A percentile compares a stretch with the other conserved stretches of the same genome.
Evolutionary conservation across 495 filamentous ascomycete species (phyloP).

Genomic region (Aspergillus baeticus): DNA sequence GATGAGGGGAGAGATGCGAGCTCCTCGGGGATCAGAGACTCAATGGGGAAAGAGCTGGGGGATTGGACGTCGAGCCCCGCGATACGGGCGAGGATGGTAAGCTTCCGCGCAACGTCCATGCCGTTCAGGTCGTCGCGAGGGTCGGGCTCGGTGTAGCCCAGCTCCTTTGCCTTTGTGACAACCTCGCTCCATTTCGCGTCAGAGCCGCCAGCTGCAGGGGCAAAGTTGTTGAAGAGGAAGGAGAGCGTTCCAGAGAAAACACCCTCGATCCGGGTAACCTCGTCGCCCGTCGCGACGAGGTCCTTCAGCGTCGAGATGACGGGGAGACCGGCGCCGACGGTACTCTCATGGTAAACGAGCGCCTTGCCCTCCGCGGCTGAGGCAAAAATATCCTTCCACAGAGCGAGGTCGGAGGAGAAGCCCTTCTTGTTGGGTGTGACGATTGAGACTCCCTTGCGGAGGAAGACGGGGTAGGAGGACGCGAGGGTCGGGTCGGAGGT

Average conservation of each 20-base stretch:
- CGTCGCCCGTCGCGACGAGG: conserved; percentile 83
- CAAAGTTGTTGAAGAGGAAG: conserved; percentile 95
- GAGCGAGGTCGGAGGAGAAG: conserved; percentile 70
- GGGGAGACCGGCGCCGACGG: conserved; percentile 87
- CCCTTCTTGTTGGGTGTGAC: conserved; percentile 98
- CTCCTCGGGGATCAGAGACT: conserved; percentile 83
- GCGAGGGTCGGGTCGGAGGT: conserved; percentile 83
- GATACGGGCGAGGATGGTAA: conserved; percentile 87
- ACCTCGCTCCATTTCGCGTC: conserved; percentile 77
- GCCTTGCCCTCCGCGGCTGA: conserved; percentile 62
- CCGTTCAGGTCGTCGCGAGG: conserved; percentile 95
- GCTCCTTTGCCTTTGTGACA: conserved; percentile 83
- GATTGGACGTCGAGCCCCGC: conserved; percentile 73
- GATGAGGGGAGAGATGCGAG: conserved; percentile 72
- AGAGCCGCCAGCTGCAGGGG: conserved; percentile 61
- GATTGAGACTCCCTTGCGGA: conserved; percentile 77
- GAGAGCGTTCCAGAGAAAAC: conserved; percentile 96
- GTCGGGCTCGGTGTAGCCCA: conserved; percentile 97
- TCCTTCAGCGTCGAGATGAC: conserved; percentile 90
- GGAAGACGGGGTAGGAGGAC: conserved; percentile 71
- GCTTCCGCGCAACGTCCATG: conserved; percentile 92
- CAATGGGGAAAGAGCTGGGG: conserved; percentile 83
- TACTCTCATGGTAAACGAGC: conserved; percentile 88
- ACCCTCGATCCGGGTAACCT: conserved; percentile 85
- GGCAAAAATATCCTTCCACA: conserved; percentile 81